phyloP scores from a whole-genome alignment of 2,329 filamentous ascomycete genomes.

The Hyphodiscus sp. region DNA sequence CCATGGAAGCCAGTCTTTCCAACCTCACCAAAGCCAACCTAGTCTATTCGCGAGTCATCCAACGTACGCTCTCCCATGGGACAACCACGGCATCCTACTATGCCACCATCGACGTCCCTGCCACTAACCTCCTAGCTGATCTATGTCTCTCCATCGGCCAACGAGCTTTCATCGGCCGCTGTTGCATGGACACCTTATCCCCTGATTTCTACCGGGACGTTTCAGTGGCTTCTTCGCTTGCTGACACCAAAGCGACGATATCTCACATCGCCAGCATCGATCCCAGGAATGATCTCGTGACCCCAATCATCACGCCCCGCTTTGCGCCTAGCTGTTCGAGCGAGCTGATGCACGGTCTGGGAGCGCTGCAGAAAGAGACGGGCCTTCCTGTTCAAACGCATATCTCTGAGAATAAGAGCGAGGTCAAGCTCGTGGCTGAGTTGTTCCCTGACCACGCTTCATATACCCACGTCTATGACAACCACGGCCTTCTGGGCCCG shows the following conservation, averaged over 20 bases:
- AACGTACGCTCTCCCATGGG: constrained; percentile 77
- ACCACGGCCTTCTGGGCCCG: constrained; percentile 58
- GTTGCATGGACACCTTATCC: constrained; percentile 85
- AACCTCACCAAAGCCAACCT: constrained; percentile 54
- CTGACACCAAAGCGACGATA: constrained; percentile 53
- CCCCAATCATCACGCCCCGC: constrained; percentile 71
- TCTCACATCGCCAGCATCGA: constrained; percentile 63
- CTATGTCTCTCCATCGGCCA: constrained; percentile 77
- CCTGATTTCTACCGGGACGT: constrained; percentile 77
- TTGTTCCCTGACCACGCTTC: constrained; percentile 58
- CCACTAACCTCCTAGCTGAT: constrained; percentile 86
- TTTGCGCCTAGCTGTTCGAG: constrained; percentile 59
- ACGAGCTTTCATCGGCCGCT: constrained; percentile 81
- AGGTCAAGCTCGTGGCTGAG: constrained; percentile 63
- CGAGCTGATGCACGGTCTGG: constrained; percentile 57
- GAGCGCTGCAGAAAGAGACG: constrained; percentile 54
- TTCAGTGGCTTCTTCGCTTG: constrained; percentile 49
- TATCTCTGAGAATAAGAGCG: constrained; percentile 73
- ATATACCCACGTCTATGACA: constrained; percentile 79
- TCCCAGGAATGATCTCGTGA: constrained; percentile 56
- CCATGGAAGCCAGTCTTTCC: constrained; percentile 72
- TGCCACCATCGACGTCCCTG: constrained; percentile 77
- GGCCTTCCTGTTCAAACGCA: constrained; percentile 78
- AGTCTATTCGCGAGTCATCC: constrained; percentile 73
- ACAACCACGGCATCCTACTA: constrained; percentile 96